These are phyloP conservation scores for Aureobasidium leucospermi DNA, from an alignment of 2,329 filamentous ascomycete genomes.

Conservation along the genomic window DNA sequence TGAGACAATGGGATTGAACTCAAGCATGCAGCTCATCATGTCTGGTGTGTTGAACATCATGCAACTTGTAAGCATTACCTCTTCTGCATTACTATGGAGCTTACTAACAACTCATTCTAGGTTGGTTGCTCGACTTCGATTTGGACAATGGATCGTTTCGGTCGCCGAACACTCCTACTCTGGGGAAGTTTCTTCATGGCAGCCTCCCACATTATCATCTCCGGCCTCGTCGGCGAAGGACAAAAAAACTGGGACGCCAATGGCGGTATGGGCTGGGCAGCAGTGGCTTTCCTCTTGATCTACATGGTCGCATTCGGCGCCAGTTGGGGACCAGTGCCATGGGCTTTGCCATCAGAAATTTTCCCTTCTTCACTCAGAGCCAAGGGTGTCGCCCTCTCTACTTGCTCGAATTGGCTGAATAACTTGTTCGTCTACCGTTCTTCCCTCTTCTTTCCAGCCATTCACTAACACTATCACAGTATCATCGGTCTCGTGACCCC, in stretches of 20 bases:
- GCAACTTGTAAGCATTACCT: constrained; percentile 45
- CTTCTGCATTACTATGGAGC: neutral
- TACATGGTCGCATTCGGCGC: constrained; percentile 44
- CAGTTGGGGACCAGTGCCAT: constrained; percentile 37
- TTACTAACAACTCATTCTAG: neutral
- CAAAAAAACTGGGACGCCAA: constrained; percentile 21
- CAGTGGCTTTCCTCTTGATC: constrained; percentile 14
- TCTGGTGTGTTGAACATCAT: constrained; percentile 62
- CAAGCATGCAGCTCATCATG: constrained; percentile 28
- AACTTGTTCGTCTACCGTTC: neutral
- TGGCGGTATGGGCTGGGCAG: constrained; percentile 15
- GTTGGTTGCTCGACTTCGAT: constrained; percentile 55
- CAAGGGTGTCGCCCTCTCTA: constrained; percentile 59
- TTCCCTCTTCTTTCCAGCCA: neutral
- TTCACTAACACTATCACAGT: constrained; percentile 30
- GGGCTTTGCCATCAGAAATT: constrained; percentile 47
- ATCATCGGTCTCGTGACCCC: constrained; percentile 39
- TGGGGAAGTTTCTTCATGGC: constrained; percentile 25
- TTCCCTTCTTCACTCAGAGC: constrained; percentile 54
- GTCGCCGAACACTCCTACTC: constrained; percentile 50
- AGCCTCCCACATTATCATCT: constrained; percentile 26
- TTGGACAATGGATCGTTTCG: constrained; percentile 57
- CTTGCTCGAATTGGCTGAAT: constrained; percentile 50
- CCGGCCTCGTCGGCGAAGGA: constrained; percentile 20
- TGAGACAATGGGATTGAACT: constrained; percentile 33